Evolutionary conservation across 2,329 filamentous ascomycete species (phyloP), one percentile per base, ranked within the genome.

Genomic region (Keithomyces neogunnii): DNA sequence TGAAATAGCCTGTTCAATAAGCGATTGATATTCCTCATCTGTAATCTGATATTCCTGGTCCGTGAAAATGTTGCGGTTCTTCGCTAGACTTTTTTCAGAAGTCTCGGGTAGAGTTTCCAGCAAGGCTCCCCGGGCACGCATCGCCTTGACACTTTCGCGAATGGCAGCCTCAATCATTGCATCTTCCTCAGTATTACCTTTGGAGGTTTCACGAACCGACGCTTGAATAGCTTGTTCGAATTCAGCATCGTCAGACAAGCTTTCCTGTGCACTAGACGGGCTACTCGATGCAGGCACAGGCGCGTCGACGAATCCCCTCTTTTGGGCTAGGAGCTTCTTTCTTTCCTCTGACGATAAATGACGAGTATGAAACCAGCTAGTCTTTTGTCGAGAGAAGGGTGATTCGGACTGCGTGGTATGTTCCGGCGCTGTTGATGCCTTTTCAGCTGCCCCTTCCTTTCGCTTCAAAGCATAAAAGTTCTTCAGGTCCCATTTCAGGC

Each of bases 141-240:
- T 68, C 36, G 87, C 82, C 11, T 70, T 71, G 13, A 93, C 74
- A 55, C 85, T 89, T 4, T 86, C 82, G 11, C 86, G 76, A 48
- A 95, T 86, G 1, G 88, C 88, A 26, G 80, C 75, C 62, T 90
- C 88, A 46, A 95, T 76, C 53, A 79, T 73, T 28, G 75, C 76
- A 60, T 93, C 89, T 64, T 93, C 86, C 26, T 81, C 75, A 0
- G 74, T 62, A 55, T 92, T 76, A 9, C 88, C 88, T 1, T 72
- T 75, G 0, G 86, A 90, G 0, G 86, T 89, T 61, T 86, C 78
- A 6, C 73, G 70, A 1, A 93, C 85, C 1, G 85, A 87, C 9
- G 74, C 73, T 49, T 76, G 77, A 52, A 93, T 92, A 1, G 88
- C 88, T 42, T 77, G 73, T 62, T 92, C 87, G 42, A 89, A 77